phyloP scores from a whole-genome alignment of 257 asterid genomes.

The Nyctanthes arbortristis region DNA sequence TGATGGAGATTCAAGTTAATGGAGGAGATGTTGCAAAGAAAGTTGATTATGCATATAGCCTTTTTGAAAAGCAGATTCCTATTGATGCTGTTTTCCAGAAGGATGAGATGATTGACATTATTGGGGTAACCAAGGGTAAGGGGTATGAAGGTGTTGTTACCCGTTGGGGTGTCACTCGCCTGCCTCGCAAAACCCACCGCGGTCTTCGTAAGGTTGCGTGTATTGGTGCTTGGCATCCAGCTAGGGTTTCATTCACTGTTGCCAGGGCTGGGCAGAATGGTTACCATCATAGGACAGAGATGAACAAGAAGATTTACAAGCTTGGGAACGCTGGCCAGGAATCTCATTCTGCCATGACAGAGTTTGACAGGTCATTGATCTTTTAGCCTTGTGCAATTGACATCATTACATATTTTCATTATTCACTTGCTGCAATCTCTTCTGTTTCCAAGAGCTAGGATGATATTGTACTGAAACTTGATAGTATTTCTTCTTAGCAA shows the following conservation, averaged over 20 bases:
- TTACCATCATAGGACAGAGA: slow-evolving; percentile 83
- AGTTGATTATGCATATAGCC: slow-evolving; percentile 72
- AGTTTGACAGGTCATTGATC: slow-evolving; percentile 64
- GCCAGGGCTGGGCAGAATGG: slow-evolving; percentile 96
- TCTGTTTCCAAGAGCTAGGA: too few relatives aligned
- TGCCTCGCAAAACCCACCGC: slow-evolving; percentile 85
- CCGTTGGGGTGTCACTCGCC: slow-evolving; percentile 96
- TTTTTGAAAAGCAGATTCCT: slow-evolving; percentile 82
- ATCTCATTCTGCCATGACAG: slow-evolving; percentile 70
- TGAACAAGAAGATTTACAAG: slow-evolving; percentile 83
- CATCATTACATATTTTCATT: too few relatives aligned
- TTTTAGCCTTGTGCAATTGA: neutral
- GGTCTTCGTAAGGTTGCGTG: slow-evolving; percentile 92
- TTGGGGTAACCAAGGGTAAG: slow-evolving; percentile 60
- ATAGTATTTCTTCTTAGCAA: too few relatives aligned
- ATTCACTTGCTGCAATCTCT: too few relatives aligned
- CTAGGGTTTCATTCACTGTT: slow-evolving; percentile 78
- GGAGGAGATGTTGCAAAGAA: slow-evolving; percentile 72
- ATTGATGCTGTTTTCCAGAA: slow-evolving; percentile 84
- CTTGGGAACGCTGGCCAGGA: slow-evolving; percentile 82
- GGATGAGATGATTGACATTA: slow-evolving; percentile 75
- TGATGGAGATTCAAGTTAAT: slow-evolving; percentile 87
- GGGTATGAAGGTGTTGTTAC: slow-evolving; percentile 88
- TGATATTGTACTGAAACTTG: too few relatives aligned
- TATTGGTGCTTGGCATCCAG: slow-evolving; percentile 96